A percentile compares a stretch with the other conserved stretches of the same genome.
Conservation (phyloP, 2,329 filamentous ascomycete species). For the Blastomyces emzantsi region DNA sequence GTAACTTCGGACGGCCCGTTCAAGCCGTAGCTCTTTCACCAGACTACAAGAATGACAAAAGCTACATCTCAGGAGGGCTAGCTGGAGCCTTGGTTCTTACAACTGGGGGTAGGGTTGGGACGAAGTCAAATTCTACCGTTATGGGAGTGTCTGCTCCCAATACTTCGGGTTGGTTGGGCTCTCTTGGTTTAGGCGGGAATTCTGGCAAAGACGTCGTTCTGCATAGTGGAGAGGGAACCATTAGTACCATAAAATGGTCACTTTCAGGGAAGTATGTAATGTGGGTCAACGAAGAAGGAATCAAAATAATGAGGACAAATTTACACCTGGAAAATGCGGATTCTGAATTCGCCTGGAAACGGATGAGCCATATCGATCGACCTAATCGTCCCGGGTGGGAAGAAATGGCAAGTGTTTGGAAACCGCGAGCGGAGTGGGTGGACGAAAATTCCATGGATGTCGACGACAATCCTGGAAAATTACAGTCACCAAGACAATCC, state of each 20-base stretch:
- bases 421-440: conserved; percentile 85
- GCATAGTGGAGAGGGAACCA: conserved; percentile 84
- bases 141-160: conserved; percentile 61
- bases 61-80: conserved; percentile 82
- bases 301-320: conserved; percentile 94
- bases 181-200: conserved; percentile 68
- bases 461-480: conserved; percentile 47
- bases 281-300: conserved; percentile 94
- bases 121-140: conserved; percentile 75
- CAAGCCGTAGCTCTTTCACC: conserved; percentile 91
- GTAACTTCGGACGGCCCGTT: conserved; percentile 88
- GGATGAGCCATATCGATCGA: conserved; percentile 83
- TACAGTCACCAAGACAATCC: conserved; percentile 24
- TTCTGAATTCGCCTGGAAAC: conserved; percentile 81
- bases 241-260: conserved; percentile 92
- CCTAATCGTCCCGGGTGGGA: conserved; percentile 85
- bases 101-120: conserved; percentile 65
- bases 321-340: conserved; percentile 68
- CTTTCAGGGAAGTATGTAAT: conserved; percentile 82
- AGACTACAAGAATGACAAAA: conserved; percentile 80
- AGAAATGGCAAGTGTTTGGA: conserved; percentile 95
- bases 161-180: conserved; percentile 84
- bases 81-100: conserved; percentile 85
- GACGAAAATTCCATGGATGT: conserved; percentile 70
- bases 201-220: conserved; percentile 77